Conservation (phyloP, 75 land plant genomes). For the Chamaecyparis obtusa region DNA sequence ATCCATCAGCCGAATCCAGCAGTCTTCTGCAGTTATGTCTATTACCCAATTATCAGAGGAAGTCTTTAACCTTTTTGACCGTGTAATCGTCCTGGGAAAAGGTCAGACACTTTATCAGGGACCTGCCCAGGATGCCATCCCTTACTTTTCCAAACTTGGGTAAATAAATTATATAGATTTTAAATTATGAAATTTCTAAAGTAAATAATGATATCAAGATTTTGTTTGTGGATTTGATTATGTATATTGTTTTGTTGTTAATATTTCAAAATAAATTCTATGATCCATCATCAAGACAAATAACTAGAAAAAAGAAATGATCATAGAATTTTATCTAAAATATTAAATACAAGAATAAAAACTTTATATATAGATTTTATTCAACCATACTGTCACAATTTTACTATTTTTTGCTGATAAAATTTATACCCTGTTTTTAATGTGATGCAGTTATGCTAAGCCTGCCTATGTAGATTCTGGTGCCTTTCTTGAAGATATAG, state of each 20-base stretch:
- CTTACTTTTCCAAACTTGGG: constrained; percentile 49
- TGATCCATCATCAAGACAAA: too few species aligned
- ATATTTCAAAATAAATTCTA: too few species aligned
- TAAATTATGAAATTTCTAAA: too few species aligned
- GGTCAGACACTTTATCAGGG: constrained; percentile 47
- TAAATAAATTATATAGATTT: background rate
- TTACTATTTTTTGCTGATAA: background rate
- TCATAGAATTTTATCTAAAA: too few species aligned
- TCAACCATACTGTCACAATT: background rate
- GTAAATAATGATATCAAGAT: too few species aligned
- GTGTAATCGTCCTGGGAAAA: constrained; percentile 37
- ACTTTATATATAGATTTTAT: too few species aligned
- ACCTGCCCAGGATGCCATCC: constrained; percentile 38
- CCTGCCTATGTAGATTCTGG: constrained; percentile 40
- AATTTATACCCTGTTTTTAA: background rate
- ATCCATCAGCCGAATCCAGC: constrained; percentile 25
- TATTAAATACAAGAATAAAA: too few species aligned
- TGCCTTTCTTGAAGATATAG: constrained; percentile 50
- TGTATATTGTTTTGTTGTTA: too few species aligned
- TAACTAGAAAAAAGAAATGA: too few species aligned
- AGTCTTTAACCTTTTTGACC: constrained; percentile 42
- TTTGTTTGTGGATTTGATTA: too few species aligned
- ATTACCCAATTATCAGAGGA: constrained; percentile 48
- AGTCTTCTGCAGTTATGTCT: constrained; percentile 34
- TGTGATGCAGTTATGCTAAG: constrained; percentile 31